Percentiles rank a stretch among this genome's conserved stretches.
phyloP scores from a whole-genome alignment of 2,329 filamentous ascomycete species.

The Huntiella moniliformis region DNA sequence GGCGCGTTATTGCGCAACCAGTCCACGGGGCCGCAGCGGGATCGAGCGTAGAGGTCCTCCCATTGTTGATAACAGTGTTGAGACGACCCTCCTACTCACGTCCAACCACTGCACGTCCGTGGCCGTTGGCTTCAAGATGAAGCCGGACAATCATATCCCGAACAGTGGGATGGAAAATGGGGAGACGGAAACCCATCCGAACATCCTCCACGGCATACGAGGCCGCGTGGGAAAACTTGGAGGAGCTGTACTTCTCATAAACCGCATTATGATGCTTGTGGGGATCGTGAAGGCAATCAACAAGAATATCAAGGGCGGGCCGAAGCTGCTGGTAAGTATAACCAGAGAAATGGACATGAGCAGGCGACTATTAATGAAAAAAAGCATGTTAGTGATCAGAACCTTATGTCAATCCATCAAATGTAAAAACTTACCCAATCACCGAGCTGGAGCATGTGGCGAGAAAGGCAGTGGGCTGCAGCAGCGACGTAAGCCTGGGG shows the following conservation, averaged over 20 bases:
- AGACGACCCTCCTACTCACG: conserved; percentile 6
- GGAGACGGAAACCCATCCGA: conserved; percentile 35
- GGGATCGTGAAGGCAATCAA: conserved; percentile 74
- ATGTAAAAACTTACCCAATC: conserved; percentile 54
- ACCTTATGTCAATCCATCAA: background rate
- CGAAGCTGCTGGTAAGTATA: conserved; percentile 78
- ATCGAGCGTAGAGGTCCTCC: no score
- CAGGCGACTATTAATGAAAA: conserved; percentile 37
- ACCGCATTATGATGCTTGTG: conserved; percentile 69
- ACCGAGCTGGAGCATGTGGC: conserved; percentile 76
- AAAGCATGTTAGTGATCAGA: no score
- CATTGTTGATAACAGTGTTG: background rate
- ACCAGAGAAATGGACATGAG: conserved; percentile 81
- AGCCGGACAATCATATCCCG: conserved; percentile 8
- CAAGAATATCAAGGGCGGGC: conserved; percentile 55
- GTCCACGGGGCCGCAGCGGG: no score
- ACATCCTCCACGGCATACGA: conserved; percentile 62
- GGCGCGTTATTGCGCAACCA: no score
- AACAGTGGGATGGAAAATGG: conserved; percentile 14
- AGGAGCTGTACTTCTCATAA: conserved; percentile 80
- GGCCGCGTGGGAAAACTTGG: conserved; percentile 71
- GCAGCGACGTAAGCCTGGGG: conserved; percentile 82
- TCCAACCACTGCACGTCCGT: background rate
- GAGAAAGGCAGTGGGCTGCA: conserved; percentile 78
- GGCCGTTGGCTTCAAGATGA: conserved; percentile 4